Evolutionary conservation across 768 basidiomycete genomes (phyloP).

Genomic region (Grammothele lineata): DNA sequence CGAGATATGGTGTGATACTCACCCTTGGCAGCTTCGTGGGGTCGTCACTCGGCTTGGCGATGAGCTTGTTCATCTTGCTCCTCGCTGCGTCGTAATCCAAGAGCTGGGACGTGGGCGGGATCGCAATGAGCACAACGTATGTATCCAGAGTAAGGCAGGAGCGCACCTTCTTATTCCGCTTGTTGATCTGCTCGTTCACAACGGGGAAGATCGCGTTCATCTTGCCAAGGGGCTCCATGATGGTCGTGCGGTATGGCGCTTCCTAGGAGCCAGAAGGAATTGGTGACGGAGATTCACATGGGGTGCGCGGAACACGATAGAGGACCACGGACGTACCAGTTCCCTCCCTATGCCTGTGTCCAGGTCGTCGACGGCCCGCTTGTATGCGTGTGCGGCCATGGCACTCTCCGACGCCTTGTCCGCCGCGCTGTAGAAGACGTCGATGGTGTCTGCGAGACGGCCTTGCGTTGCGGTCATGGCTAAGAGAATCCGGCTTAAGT

Average conservation of each 20-base stretch:
- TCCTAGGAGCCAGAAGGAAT: constrained; percentile 49
- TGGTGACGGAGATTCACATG: too few relatives aligned
- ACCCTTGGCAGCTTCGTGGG: constrained; percentile 86
- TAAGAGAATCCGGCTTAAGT: constrained; percentile 26
- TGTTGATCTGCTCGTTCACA: constrained; percentile 89
- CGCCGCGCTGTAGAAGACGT: constrained; percentile 85
- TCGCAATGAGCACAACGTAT: too few relatives aligned
- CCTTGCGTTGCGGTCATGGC: constrained; percentile 95
- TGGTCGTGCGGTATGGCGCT: constrained; percentile 88
- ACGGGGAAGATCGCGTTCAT: constrained; percentile 94
- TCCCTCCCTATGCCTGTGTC: constrained; percentile 82
- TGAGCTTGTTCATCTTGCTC: constrained; percentile 81
- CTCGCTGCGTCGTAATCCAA: constrained; percentile 94
- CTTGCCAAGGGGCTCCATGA: constrained; percentile 93
- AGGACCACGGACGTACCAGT: constrained; percentile 69
- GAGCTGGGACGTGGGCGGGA: constrained; percentile 49
- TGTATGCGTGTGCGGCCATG: constrained; percentile 97
- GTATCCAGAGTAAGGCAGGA: neutral
- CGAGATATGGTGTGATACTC: constrained; percentile 15
- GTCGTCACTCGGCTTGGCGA: constrained; percentile 93
- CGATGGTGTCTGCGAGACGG: constrained; percentile 89
- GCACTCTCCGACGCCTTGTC: constrained; percentile 87
- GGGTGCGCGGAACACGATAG: too few relatives aligned
- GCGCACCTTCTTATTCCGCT: constrained; percentile 92
- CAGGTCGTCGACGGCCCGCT: constrained; percentile 89